Percentiles rank a stretch among this genome's conserved stretches.
Evolutionary conservation across 306 rosid species (phyloP).

Genomic region (Clitoria ternatea): DNA sequence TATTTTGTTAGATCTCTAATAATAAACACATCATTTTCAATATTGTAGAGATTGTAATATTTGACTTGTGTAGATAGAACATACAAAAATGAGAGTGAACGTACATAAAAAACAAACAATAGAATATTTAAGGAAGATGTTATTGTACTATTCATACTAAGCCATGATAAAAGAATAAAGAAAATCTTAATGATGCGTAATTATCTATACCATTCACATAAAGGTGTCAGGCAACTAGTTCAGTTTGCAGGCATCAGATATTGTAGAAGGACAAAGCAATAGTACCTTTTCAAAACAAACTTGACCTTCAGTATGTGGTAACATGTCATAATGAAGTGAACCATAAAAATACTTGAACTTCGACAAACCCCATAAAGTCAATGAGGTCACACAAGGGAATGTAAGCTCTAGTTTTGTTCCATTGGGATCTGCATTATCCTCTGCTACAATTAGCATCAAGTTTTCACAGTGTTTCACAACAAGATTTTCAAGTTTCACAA

Average conservation of each 20-base stretch:
- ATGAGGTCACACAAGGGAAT: background rate
- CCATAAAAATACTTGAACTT: background rate
- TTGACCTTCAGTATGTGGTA: background rate
- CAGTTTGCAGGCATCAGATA: background rate
- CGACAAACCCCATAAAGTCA: background rate
- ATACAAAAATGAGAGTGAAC: background rate
- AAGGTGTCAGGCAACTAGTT: background rate
- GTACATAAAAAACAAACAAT: too few relatives aligned
- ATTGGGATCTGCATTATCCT: background rate
- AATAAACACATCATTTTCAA: background rate
- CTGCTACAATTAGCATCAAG: background rate
- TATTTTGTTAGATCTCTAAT: too few relatives aligned
- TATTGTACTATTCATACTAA: background rate
- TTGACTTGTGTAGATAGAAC: background rate
- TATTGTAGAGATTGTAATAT: background rate
- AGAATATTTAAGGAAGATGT: too few relatives aligned
- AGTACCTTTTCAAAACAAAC: background rate
- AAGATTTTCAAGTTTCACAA: constrained; percentile 1
- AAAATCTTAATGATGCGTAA: too few relatives aligned
- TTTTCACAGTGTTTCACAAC: background rate
- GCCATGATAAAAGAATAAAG: background rate
- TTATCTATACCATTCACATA: background rate
- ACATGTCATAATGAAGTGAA: background rate
- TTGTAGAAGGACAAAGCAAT: background rate
- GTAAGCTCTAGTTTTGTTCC: background rate